Base-by-base conservation (phyloP, 1,139 yeast genomes). In the Candida neerlandica region DNA sequence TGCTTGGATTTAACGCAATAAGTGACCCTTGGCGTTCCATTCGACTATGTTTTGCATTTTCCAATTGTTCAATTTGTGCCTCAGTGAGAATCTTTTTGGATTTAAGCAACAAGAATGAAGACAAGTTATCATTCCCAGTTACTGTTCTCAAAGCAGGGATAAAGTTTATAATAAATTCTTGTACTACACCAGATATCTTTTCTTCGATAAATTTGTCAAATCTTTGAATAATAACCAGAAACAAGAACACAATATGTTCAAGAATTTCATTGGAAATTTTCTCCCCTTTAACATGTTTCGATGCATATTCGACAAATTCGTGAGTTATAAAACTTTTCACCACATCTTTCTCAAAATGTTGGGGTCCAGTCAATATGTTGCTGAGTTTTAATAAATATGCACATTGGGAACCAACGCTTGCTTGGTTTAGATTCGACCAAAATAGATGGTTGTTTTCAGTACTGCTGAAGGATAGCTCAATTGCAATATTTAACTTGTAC, bases 391-490 rank as follows among this genome's bases (percentile, higher is more conserved):
- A 43, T 35, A 51, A 47, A 42, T 49, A 51, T 23, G 26, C 41
- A 10, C 21, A 34, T 41, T 49, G 52, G 15, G 42, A 18, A 9
- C 26, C 15, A 16, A 43, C 40, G 21, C 38, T 14, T 33, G 48
- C 27, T 26, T 38, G 46, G 9, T 38, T 34, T 27, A 51, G 46
- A 33, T 44, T 47, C 2, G 35, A 23, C 52, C 54, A 51, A 33
- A 51, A 51, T 35, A 49, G 41, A 12, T 33, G 48, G 35, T 45
- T 40, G 38, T 45, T 41, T 14, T 39, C 46, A 29, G 32, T 16
- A 5, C 49, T 49, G 38, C 46, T 47, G 16, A 51, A 45, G 4
- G 54, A 51, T 32, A 51, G 41, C 32, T 47, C 50, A 26, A 49
- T 21, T 10, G 49, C 42, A 18, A 49, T 35, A 21, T 40, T 43